Conservation (phyloP, 768 basidiomycete species). For the Phallus indusiatus region DNA sequence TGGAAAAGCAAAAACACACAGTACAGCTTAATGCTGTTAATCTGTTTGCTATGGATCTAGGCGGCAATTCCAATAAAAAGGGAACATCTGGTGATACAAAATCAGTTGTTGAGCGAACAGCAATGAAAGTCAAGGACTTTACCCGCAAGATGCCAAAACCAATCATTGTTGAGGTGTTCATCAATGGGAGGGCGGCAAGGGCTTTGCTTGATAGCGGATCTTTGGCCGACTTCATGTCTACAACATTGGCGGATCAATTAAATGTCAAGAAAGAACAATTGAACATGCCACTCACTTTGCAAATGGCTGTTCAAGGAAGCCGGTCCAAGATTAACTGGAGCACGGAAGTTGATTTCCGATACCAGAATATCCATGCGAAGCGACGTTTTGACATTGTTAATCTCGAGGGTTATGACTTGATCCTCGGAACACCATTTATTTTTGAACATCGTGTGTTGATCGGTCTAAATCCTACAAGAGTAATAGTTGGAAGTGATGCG, state of each 20-base stretch:
- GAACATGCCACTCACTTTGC: slow-evolving; percentile 24
- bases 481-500: background rate
- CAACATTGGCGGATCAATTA: slow-evolving; percentile 20
- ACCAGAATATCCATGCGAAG: slow-evolving; percentile 25
- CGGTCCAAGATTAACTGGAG: slow-evolving; percentile 26
- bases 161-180: background rate
- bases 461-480: background rate
- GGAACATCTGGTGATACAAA: too few species aligned
- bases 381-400: slow-evolving; percentile 30
- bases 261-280: slow-evolving; percentile 18
- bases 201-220: slow-evolving; percentile 13
- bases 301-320: slow-evolving; percentile 34
- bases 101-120: too few species aligned
- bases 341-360: slow-evolving; percentile 19
- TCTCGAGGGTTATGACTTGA: slow-evolving; percentile 29
- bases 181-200: slow-evolving; percentile 8
- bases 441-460: slow-evolving; percentile 1
- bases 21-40: too few species aligned
- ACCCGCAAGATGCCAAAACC: slow-evolving; percentile 1
- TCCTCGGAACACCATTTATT: slow-evolving; percentile 23
- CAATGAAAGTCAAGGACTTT: background rate
- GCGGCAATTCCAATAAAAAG: too few species aligned
- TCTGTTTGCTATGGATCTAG: too few species aligned
- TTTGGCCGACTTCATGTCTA: slow-evolving; percentile 15
- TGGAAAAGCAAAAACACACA: too few species aligned